Evolutionary conservation across 139 green algal genomes (phyloP).

Genomic region (Axilococcus clingmanii): DNA sequence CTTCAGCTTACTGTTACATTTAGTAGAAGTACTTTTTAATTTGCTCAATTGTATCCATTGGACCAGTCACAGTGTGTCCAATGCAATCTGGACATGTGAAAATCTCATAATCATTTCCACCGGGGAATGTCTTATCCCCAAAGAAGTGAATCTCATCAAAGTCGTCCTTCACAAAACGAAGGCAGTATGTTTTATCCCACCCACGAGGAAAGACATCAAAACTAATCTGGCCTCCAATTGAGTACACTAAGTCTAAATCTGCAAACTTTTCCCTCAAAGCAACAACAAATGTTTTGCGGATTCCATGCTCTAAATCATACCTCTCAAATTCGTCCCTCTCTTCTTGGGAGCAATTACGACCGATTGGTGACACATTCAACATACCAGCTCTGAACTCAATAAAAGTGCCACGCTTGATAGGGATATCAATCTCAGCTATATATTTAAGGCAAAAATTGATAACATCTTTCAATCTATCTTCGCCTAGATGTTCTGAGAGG

Average conservation of each 20-base stretch:
- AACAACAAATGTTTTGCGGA: constrained; percentile 81
- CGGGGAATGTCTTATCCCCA: constrained; percentile 97
- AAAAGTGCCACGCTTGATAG: constrained; percentile 97
- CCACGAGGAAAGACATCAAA: constrained; percentile 96
- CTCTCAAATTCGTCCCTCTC: constrained; percentile 94
- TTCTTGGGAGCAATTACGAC: constrained; percentile 93
- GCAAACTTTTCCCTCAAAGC: constrained; percentile 79
- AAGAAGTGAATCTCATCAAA: constrained; percentile 99
- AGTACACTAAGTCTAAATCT: constrained; percentile 81
- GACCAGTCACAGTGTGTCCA: constrained; percentile 86
- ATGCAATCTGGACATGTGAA: constrained; percentile 74
- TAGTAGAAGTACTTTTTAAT: constrained; percentile 62
- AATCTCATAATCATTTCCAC: constrained; percentile 98
- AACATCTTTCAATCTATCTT: constrained; percentile 76
- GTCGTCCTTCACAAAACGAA: constrained; percentile 82
- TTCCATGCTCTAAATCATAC: constrained; percentile 62
- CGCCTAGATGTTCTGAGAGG: constrained; percentile 47
- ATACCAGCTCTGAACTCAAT: constrained; percentile 99
- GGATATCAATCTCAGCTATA: constrained; percentile 80
- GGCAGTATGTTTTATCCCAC: constrained; percentile 99
- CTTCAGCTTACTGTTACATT: too few species aligned
- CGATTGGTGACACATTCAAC: constrained; percentile 96
- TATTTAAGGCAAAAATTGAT: constrained; percentile 92
- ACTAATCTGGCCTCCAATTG: constrained; percentile 96
- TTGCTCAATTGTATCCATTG: constrained; percentile 75